These are phyloP conservation scores for Amauroascus verrucosus DNA, from an alignment of 2,329 filamentous ascomycete species.

Conservation along the genomic window DNA sequence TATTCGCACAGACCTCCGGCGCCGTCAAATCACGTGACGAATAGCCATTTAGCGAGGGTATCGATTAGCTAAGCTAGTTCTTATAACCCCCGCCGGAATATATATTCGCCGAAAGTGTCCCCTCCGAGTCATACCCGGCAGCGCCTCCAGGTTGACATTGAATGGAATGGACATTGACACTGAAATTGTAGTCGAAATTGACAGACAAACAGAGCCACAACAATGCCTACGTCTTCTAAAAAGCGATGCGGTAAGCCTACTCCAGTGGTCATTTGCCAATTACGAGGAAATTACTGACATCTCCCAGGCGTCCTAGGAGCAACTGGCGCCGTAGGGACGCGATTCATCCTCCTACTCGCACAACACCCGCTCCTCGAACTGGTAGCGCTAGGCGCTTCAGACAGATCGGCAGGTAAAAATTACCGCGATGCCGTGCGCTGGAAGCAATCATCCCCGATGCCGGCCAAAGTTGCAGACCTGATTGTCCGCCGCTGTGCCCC, in stretches of 20 bases:
- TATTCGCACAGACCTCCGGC: too few species aligned
- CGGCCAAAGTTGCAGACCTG: slow-evolving; percentile 61
- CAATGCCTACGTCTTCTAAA: background rate
- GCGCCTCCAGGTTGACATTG: too few species aligned
- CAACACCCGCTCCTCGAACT: slow-evolving; percentile 78
- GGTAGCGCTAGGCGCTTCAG: slow-evolving; percentile 78
- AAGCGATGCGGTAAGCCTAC: slow-evolving; percentile 3
- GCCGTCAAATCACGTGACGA: too few species aligned
- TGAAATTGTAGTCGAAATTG: too few species aligned
- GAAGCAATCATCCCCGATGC: slow-evolving; percentile 84
- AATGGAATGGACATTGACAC: too few species aligned
- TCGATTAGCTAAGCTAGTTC: too few species aligned
- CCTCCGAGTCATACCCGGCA: background rate
- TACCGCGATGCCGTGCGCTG: slow-evolving; percentile 90
- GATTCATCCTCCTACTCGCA: slow-evolving; percentile 85
- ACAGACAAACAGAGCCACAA: background rate
- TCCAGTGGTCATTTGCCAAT: background rate
- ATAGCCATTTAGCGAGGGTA: too few species aligned
- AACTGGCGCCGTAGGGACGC: slow-evolving; percentile 87
- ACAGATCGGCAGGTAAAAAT: slow-evolving; percentile 79
- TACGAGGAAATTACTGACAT: background rate
- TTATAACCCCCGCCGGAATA: background rate
- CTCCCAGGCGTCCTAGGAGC: slow-evolving; percentile 53
- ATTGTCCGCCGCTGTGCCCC: slow-evolving; percentile 77
- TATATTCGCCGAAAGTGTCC: background rate